Base-by-base conservation (phyloP, 2,329 filamentous ascomycete species). In the Cephalotrichum gorgonifer region DNA sequence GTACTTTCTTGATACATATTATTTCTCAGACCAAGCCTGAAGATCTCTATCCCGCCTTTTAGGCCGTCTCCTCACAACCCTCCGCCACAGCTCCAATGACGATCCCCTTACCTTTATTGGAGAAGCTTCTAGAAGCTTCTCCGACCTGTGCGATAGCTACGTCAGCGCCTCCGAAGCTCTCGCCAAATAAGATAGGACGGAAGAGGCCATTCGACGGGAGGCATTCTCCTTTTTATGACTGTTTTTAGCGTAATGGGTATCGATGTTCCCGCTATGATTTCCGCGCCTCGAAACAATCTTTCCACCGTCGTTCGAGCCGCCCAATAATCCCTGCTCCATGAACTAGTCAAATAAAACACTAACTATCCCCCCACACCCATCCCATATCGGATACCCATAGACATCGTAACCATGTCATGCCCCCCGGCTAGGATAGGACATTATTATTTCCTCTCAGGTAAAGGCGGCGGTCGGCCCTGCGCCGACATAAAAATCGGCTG, bases 111-210 rank as follows among this genome's bases (percentile, higher is more conserved):
- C n/a, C n/a, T n/a, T n/a, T n/a, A n/a, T 33, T 23, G n/a, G 28
- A 25, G 45, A 39, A 41, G 25, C 15, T 47, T 47, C 45, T 26
- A 25, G 45, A 47, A 47, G 22, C 45, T 47, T 47, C 45, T 8
- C 27, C 22, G 26, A 9, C 15, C 38, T 41, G 15, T 17, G n/a
- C 38, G 38, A 8, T 6, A 30, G 43, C 43, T 2, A n/a, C n/a
- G n/a, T n/a, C n/a, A n/a, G n/a, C n/a, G n/a, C n/a, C n/a, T n/a
- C n/a, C n/a, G n/a, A n/a, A n/a, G n/a, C n/a, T n/a, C n/a, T n/a
- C n/a, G n/a, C n/a, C n/a, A n/a, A n/a, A n/a, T n/a, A n/a, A n/a
- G n/a, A n/a, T 15, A 31, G 12, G 30, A 15, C 15, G 30, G 15
- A 15, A 11, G 30, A 14, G 27, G 27, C 6, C 6, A 30, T 30